Conservation (phyloP, 2,329 filamentous ascomycete species). For the Sodiomyces alkalinus region DNA sequence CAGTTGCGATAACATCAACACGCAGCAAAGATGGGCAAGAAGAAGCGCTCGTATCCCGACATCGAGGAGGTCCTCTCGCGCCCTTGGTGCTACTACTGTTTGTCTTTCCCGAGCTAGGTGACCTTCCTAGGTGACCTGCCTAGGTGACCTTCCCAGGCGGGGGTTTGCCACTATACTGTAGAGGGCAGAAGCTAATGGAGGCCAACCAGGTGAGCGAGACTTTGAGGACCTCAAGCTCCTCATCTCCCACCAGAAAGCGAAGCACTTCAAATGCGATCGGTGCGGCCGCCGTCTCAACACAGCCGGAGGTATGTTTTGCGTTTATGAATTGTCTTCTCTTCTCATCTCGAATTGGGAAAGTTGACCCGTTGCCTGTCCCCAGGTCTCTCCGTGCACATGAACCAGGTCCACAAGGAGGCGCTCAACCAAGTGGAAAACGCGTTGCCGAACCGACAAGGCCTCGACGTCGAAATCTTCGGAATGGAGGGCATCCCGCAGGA, state of each 20-base stretch:
- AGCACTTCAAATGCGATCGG: constrained; percentile 94
- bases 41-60: constrained; percentile 73
- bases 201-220: constrained; percentile 60
- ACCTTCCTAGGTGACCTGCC: constrained; percentile 1
- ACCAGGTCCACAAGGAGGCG: constrained; percentile 94
- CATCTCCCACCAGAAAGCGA: constrained; percentile 96
- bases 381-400: constrained; percentile 95
- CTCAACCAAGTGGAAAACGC: constrained; percentile 84
- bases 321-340: constrained; percentile 5
- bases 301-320: constrained; percentile 79
- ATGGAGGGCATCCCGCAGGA: constrained; percentile 95
- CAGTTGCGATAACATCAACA: constrained; percentile 10
- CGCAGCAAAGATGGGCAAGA: constrained; percentile 57
- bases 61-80: constrained; percentile 77
- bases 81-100: constrained; percentile 97
- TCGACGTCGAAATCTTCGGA: constrained; percentile 93
- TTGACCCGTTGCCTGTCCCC: no score
- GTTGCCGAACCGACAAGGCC: constrained; percentile 66
- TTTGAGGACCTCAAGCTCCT: constrained; percentile 96
- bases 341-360: no score
- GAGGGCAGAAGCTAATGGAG: constrained; percentile 10
- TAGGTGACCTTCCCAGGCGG: no score
- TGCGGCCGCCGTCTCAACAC: constrained; percentile 84
- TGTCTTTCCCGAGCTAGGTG: constrained; percentile 10
- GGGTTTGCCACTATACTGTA: no score